A percentile compares a stretch with the other conserved stretches of the same genome.
These are phyloP conservation scores for Paramecium bursaria DNA, from an alignment of 73 alveolate genomes.

Conservation along the genomic window DNA sequence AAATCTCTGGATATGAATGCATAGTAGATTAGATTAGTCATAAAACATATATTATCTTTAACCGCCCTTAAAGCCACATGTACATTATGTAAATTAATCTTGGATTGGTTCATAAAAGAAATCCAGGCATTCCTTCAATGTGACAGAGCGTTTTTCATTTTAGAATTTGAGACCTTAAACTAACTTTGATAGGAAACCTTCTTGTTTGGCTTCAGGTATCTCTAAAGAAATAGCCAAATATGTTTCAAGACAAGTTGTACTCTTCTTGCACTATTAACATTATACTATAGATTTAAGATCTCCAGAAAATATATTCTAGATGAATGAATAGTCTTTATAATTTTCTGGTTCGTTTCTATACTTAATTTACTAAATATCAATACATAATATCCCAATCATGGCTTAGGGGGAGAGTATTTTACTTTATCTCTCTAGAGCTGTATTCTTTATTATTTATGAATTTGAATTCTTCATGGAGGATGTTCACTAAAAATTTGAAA, in stretches of 20 bases:
- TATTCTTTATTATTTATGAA: slow-evolving; percentile 15
- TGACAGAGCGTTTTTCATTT: slow-evolving; percentile 2
- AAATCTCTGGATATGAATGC: slow-evolving; percentile 54
- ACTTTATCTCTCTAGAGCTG: neutral
- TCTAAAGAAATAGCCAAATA: slow-evolving; percentile 43
- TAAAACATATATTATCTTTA: slow-evolving; percentile 20
- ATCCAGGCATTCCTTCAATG: slow-evolving; percentile 40
- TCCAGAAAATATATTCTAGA: slow-evolving; percentile 50
- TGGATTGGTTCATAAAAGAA: slow-evolving; percentile 51
- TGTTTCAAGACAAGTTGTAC: slow-evolving; percentile 3
- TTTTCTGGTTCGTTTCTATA: slow-evolving; percentile 22
- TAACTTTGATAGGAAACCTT: slow-evolving; percentile 4
- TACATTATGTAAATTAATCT: neutral
- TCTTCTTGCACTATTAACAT: slow-evolving; percentile 39
- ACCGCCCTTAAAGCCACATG: slow-evolving; percentile 34
- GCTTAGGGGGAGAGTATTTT: neutral
- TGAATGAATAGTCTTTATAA: slow-evolving; percentile 57
- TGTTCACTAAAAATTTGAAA: slow-evolving; percentile 8
- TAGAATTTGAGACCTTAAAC: neutral
- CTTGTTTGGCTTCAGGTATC: slow-evolving; percentile 9
- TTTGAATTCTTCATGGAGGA: slow-evolving; percentile 49
- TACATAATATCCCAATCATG: slow-evolving; percentile 64
- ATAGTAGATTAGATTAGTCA: slow-evolving; percentile 25
- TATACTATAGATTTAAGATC: slow-evolving; percentile 12
- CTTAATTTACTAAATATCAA: slow-evolving; percentile 16